Conservation (phyloP, 768 basidiomycete genomes). For the Leccinum obscurum region DNA sequence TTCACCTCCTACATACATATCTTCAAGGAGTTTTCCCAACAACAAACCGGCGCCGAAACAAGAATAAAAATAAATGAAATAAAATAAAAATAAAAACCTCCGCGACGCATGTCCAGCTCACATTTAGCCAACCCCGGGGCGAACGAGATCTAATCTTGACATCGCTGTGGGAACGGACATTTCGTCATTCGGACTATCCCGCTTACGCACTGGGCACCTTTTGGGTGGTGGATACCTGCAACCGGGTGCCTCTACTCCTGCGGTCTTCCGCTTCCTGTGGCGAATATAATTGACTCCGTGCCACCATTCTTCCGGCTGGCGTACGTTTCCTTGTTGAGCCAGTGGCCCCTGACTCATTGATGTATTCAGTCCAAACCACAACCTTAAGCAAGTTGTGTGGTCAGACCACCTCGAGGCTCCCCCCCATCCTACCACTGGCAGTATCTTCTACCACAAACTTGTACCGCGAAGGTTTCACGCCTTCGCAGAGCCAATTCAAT, state of each 20-base stretch:
- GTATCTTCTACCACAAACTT: neutral
- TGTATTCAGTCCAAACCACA: constrained; percentile 10
- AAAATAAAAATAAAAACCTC: neutral
- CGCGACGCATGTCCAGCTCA: neutral
- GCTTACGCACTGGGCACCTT: constrained; percentile 4
- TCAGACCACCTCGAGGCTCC: constrained; percentile 15
- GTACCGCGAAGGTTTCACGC: constrained; percentile 32
- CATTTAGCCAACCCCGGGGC: constrained; percentile 4
- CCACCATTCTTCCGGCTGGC: constrained; percentile 17
- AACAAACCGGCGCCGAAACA: constrained; percentile 8
- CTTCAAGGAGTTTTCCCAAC: constrained; percentile 8
- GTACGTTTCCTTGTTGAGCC: neutral
- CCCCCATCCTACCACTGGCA: neutral
- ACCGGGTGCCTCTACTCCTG: constrained; percentile 15
- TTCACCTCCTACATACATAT: neutral
- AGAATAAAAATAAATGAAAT: neutral
- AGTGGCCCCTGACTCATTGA: constrained; percentile 12
- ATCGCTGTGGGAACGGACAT: constrained; percentile 23
- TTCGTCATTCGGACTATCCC: constrained; percentile 27
- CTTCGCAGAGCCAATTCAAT: constrained; percentile 23
- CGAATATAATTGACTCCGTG: constrained; percentile 18
- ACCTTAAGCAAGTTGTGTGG: constrained; percentile 1
- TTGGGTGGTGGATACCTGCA: constrained; percentile 8
- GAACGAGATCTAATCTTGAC: constrained; percentile 29
- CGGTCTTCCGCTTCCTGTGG: constrained; percentile 33